Base-by-base conservation (phyloP, 345 rosid genomes). In the Lumnitzera littorea region DNA sequence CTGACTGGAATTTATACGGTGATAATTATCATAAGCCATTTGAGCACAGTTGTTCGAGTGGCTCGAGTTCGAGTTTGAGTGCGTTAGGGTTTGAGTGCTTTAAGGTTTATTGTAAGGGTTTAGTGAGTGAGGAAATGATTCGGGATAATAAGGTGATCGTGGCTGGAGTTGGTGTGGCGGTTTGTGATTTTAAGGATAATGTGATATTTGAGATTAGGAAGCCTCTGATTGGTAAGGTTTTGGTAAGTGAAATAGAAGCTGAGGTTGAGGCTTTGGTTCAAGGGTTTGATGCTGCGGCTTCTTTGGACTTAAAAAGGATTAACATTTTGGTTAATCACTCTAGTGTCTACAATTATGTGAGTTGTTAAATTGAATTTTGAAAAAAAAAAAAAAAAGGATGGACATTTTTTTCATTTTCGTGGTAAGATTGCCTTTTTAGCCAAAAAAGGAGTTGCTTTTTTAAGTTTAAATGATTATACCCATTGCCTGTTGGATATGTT, bases 281-380 rank as follows among this genome's bases (percentile, higher is more conserved):
- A 69, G 96, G 88, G 23, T 76, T 91, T 13, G 74, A 72, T 48
- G 84, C 78, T n/a, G 94, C 88, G 20, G 66, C 78, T 50, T 50
- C 57, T 60, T 72, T 87, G 82, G 84, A 80, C 63, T 78, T 90
- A 74, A 78, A 75, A 53, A 74, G 74, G 50, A 68, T 84, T 15
- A 66, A 69, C 12, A 9, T 80, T 47, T 62, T 65, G 15, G 63
- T 72, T 57, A 78, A 83, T 60, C 72, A 75, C 55, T 66, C 48
- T 60, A 67, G 67, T 53, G 60, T 88, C 57, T 67, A 70, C 67
- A 68, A 82, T 56, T 84, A 72, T 51, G 95, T 87, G 61, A 78
- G 96, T 76, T 50, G 2, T n/a, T 46, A 13, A 15, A 29, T 65
- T 20, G 54, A 36, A 13, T 13, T 1, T 50, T 12, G 8, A 48